Percentiles rank a stretch among this genome's conserved stretches.
phyloP scores from a whole-genome alignment of 1,139 yeast genomes.

The Hansenula sp. region DNA sequence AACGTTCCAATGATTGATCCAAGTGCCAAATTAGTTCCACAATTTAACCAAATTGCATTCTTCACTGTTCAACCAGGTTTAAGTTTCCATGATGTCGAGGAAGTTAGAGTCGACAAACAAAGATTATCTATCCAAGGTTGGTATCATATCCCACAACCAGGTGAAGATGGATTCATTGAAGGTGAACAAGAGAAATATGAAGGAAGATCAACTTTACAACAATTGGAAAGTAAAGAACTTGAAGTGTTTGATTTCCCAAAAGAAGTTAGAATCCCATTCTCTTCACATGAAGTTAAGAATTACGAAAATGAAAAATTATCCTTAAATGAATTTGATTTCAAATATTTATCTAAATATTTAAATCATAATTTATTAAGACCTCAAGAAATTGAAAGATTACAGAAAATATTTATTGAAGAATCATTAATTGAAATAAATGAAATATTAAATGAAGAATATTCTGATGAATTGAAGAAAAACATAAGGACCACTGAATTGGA shows the following conservation, averaged over 20 bases:
- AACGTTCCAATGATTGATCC: constrained; percentile 87
- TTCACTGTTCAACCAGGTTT: constrained; percentile 95
- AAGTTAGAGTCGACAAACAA: constrained; percentile 85
- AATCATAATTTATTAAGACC: constrained; percentile 50
- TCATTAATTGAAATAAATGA: constrained; percentile 67
- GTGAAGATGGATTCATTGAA: constrained; percentile 78
- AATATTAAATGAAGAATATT: constrained; percentile 56
- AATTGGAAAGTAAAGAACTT: constrained; percentile 70
- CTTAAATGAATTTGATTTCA: constrained; percentile 36
- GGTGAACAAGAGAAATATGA: constrained; percentile 80
- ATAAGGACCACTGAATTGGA: constrained; percentile 52
- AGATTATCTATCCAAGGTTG: constrained; percentile 95
- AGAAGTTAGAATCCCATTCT: constrained; percentile 29
- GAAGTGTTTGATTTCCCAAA: constrained; percentile 84
- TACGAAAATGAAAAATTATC: constrained; percentile 15
- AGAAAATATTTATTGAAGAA: constrained; percentile 54
- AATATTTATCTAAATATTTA: constrained; percentile 48
- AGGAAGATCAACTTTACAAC: constrained; percentile 75
- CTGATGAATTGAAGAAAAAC: constrained; percentile 40
- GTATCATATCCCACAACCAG: constrained; percentile 96
- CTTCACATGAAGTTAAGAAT: constrained; percentile 24
- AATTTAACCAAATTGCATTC: constrained; percentile 93
- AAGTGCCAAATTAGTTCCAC: constrained; percentile 72
- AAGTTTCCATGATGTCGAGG: constrained; percentile 97
- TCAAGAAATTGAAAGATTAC: constrained; percentile 40